A percentile compares a stretch with the other conserved stretches of the same genome.
These are phyloP conservation scores for Nidula microcarpa DNA, from an alignment of 768 basidiomycete genomes.

Conservation along the genomic window DNA sequence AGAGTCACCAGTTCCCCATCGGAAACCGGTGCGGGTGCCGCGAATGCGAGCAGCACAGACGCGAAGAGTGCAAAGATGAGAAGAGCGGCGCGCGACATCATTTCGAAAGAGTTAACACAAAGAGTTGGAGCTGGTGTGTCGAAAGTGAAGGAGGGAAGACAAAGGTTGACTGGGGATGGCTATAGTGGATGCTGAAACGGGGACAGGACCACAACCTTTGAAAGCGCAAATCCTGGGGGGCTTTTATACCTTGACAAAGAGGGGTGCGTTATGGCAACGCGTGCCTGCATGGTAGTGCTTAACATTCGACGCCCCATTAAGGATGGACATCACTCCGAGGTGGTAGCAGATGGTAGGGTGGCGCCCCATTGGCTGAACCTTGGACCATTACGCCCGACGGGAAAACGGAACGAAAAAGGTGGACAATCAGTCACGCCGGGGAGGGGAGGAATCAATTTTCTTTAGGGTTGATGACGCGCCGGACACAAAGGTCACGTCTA, in stretches of 20 bases:
- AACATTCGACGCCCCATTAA: too few species aligned
- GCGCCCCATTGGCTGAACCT: not conserved
- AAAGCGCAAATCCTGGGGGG: not conserved
- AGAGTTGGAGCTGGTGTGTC: too few species aligned
- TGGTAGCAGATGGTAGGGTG: not conserved
- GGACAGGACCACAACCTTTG: not conserved
- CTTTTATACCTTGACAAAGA: not conserved
- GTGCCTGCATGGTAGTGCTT: not conserved
- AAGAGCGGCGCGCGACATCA: slow-evolving; percentile 36
- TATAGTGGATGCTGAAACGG: not conserved
- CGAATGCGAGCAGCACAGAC: slow-evolving; percentile 36
- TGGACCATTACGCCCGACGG: not conserved
- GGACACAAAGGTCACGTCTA: slow-evolving; percentile 1
- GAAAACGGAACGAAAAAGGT: not conserved
- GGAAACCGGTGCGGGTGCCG: slow-evolving; percentile 41
- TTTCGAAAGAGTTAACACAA: not conserved
- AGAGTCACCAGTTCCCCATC: slow-evolving; percentile 27
- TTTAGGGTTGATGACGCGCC: slow-evolving; percentile 1
- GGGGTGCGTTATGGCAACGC: not conserved
- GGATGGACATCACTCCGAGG: not conserved
- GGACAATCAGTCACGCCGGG: not conserved
- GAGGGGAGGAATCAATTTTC: not conserved
- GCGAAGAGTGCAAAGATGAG: slow-evolving; percentile 36
- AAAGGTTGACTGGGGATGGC: too few species aligned
- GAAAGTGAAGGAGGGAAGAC: too few species aligned